Evolutionary conservation across 2,329 filamentous ascomycete species (phyloP), one percentile per base, ranked within the genome.

Genomic region (Elsinoe ampelina): DNA sequence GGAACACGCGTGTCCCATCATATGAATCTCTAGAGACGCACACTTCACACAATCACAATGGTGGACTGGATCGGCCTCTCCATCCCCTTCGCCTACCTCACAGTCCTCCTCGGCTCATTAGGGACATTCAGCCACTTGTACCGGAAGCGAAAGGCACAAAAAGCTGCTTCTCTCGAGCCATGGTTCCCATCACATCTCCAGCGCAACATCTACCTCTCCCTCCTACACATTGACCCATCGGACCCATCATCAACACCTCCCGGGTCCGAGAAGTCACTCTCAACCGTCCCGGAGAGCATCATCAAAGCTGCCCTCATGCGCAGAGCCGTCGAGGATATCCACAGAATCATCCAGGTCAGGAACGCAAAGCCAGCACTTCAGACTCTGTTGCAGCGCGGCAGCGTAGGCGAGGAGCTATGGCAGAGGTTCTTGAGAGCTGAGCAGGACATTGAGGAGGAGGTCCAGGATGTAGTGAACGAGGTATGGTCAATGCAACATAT

Each of bases 361-460:
- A 86, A 82, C 58, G 86, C 89, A 64, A 98, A 97, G 77, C 87
- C 88, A 65, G 89, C 93, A 6, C 83, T 95, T 67, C 85, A 86
- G 67, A 81, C 84, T 20, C 75, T 98, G 63, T 73, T 97, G 64
- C 89, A 95, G 73, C 80, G 89, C 61, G 93, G 93, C 50, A 95
- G 89, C 67, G 90, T 98, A 1, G 92, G 93, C 12, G 93, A 98
- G 70, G 93, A 98, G 71, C 73, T 98, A 63, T 95, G 90, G 87
- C 89, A 96, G 76, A 80, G 92, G 38, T 95, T 97, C 72, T 74
- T 85, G 72, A 81, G 89, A 52, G 93, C 92, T 0, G 93, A 98
- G 80, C 91, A 95, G 76, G 93, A 98, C 74, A 95, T 97, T 78
- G 91, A 98, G 74, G 89, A 90, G 63, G 93, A 98, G 74, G 78